Evolutionary conservation across 208 protist genomes (phyloP).

Genomic region (Leishmania tropica): DNA sequence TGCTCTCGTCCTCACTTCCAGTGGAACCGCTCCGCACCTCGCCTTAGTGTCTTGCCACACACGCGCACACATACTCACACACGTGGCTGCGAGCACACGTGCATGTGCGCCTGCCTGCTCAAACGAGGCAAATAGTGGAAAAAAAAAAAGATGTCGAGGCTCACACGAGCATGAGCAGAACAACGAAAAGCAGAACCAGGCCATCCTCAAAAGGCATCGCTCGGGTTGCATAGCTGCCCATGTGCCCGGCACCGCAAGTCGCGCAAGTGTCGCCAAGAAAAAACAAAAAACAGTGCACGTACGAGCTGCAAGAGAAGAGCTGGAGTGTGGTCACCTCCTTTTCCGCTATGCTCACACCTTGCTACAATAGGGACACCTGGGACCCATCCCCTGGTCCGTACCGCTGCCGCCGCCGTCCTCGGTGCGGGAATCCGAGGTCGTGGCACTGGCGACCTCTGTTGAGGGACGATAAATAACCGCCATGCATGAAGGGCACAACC

Average conservation of each 20-base stretch:
- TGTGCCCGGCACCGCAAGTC: background rate
- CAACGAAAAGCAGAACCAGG: background rate
- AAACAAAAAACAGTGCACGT: background rate
- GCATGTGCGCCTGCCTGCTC: background rate
- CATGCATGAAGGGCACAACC: conserved; percentile 78
- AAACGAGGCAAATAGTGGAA: background rate
- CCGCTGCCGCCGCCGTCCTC: conserved; percentile 11
- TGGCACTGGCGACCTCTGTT: conserved; percentile 25
- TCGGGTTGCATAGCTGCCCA: background rate
- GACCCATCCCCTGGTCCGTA: background rate
- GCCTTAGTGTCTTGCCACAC: background rate
- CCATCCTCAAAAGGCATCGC: background rate
- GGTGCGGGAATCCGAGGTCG: background rate
- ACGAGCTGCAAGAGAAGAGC: background rate
- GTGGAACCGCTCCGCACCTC: background rate
- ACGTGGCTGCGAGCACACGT: background rate
- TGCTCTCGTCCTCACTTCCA: background rate
- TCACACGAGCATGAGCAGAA: background rate
- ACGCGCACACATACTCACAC: background rate
- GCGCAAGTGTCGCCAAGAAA: background rate
- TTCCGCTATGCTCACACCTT: background rate
- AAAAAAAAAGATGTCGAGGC: background rate
- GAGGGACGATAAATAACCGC: conserved; percentile 45
- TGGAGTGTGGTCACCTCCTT: background rate
- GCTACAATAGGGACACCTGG: conserved; percentile 40